Conservation (phyloP, 129 eudicot genomes). For the Flaveria linearis region DNA sequence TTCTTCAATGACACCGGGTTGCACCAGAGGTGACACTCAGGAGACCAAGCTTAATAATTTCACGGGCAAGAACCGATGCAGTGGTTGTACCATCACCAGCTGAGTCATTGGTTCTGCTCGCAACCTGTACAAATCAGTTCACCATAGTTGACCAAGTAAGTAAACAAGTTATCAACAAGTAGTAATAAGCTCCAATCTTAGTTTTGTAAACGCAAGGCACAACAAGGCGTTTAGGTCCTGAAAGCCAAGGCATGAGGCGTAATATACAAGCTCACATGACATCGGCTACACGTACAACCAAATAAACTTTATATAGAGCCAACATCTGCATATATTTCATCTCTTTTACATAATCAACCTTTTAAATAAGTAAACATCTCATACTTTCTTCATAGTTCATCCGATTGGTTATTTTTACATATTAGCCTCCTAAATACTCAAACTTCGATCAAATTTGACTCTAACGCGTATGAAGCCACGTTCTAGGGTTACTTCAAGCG, state of each 20-base stretch:
- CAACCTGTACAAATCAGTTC: constrained; percentile 53
- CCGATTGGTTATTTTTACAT: neutral
- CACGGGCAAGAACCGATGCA: constrained; percentile 91
- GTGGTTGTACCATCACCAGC: constrained; percentile 99
- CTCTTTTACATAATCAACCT: too few species aligned
- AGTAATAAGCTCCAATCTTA: neutral
- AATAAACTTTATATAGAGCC: too few species aligned
- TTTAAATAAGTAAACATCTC: too few species aligned
- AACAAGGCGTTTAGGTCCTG: neutral
- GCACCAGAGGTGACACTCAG: constrained; percentile 93
- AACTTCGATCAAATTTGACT: neutral
- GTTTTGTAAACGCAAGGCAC: neutral
- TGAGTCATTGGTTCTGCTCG: constrained; percentile 92
- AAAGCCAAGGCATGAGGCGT: neutral
- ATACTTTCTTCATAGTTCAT: too few species aligned
- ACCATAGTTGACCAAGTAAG: constrained; percentile 12
- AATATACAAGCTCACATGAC: too few species aligned
- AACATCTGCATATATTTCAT: too few species aligned
- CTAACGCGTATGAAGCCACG: neutral
- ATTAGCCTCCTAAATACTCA: neutral
- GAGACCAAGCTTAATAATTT: constrained; percentile 86
- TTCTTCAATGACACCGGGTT: constrained; percentile 85
- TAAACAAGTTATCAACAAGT: neutral
- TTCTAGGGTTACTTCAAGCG: too few species aligned
- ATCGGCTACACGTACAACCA: too few species aligned